A percentile compares a stretch with the other conserved stretches of the same genome.
Evolutionary conservation across 495 filamentous ascomycete genomes (phyloP).

Genomic region (Amphirosellinia nigrospora): DNA sequence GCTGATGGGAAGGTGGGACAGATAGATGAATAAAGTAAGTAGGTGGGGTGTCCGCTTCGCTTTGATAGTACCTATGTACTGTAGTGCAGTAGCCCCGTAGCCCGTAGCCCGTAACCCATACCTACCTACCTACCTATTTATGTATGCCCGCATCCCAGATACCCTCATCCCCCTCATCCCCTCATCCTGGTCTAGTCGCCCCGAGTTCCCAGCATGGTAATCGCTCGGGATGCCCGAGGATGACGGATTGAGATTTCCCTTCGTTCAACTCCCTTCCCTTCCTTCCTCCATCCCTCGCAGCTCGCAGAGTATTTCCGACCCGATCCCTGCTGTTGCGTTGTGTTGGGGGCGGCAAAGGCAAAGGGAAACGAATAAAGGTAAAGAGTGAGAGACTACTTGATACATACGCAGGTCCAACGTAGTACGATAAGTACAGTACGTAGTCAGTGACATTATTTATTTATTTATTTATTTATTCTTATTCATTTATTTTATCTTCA

Average conservation of each 20-base stretch:
- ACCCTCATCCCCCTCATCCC: too few species aligned
- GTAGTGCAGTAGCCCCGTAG: neutral
- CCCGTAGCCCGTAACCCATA: neutral
- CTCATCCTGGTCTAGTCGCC: neutral
- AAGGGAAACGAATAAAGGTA: neutral
- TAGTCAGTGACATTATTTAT: too few species aligned
- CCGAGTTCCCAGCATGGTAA: neutral
- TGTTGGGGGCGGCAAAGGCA: slow-evolving; percentile 1
- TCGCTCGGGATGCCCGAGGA: neutral
- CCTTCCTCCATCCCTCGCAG: neutral
- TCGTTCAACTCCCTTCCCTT: neutral
- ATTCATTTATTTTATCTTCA: neutral
- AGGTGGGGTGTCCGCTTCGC: slow-evolving; percentile 11
- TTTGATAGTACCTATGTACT: neutral
- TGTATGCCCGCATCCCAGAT: too few species aligned
- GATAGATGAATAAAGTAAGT: slow-evolving; percentile 8
- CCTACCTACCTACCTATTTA: too few species aligned
- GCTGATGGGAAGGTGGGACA: slow-evolving; percentile 26
- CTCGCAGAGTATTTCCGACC: neutral
- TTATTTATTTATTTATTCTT: neutral
- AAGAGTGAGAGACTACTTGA: neutral
- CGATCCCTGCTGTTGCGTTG: neutral
- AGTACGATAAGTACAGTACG: too few species aligned
- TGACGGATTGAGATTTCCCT: slow-evolving; percentile 5
- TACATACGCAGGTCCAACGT: too few species aligned